A percentile compares a stretch with the other conserved stretches of the same genome.
Conservation (phyloP, 192 early-diverging fungal species). For the Coemansia sp. region DNA sequence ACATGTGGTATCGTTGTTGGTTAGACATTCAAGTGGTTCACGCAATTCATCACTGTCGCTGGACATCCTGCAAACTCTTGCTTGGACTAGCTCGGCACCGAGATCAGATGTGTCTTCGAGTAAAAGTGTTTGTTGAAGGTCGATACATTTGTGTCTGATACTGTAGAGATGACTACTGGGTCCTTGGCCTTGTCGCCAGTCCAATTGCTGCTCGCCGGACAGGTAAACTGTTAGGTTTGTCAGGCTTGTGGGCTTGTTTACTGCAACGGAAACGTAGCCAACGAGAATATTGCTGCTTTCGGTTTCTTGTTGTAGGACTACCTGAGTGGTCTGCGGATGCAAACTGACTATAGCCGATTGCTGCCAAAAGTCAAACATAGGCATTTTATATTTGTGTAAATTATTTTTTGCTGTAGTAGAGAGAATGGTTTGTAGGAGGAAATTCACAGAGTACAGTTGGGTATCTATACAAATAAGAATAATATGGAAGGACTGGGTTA, state of each 20-base stretch:
- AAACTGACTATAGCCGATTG: slow-evolving; percentile 9
- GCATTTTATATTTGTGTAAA: background rate
- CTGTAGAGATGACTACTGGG: slow-evolving; percentile 23
- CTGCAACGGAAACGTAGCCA: slow-evolving; percentile 17
- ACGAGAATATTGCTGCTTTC: slow-evolving; percentile 20
- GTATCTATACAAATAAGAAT: no score
- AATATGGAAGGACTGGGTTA: no score
- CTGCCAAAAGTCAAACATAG: slow-evolving; percentile 4
- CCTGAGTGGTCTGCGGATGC: slow-evolving; percentile 30
- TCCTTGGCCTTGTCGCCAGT: slow-evolving; percentile 28
- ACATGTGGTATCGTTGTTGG: no score
- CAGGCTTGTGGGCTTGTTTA: slow-evolving; percentile 7
- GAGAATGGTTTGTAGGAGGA: no score
- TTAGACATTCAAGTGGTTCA: no score
- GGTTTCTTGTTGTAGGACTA: slow-evolving; percentile 15
- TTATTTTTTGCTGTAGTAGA: no score
- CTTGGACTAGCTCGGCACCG: no score
- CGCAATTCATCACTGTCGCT: no score
- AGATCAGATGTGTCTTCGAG: no score
- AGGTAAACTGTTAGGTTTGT: slow-evolving; percentile 17
- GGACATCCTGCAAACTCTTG: no score
- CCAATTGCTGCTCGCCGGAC: slow-evolving; percentile 22
- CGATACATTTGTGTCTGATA: slow-evolving; percentile 10
- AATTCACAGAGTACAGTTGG: no score
- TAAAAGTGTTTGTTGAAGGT: slow-evolving; percentile 13